Evolutionary conservation across 2,329 filamentous ascomycete genomes (phyloP).

Genomic region (Venturia asperata): DNA sequence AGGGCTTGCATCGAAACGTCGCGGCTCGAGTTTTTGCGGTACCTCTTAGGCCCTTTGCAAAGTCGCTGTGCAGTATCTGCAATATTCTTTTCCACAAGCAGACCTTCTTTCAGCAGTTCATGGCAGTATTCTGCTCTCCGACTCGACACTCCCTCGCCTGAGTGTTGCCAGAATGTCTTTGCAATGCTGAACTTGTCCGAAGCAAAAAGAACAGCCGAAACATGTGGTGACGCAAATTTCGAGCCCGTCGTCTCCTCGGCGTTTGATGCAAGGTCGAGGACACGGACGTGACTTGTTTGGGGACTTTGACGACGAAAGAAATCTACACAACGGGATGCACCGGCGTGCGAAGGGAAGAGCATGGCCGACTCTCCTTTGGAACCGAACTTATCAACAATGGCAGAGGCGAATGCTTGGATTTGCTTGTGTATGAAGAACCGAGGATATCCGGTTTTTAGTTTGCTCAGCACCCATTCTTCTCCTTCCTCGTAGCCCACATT

Average conservation of each 20-base stretch:
- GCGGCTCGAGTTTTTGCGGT: slow-evolving; percentile 46
- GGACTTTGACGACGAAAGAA: slow-evolving; percentile 62
- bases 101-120: slow-evolving; percentile 61
- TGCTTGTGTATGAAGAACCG: slow-evolving; percentile 89
- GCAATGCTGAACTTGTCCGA: slow-evolving; percentile 60
- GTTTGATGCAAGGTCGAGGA: slow-evolving; percentile 49
- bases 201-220: slow-evolving; percentile 59
- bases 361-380: slow-evolving; percentile 60
- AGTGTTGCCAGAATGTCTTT: slow-evolving; percentile 99
- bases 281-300: slow-evolving; percentile 44
- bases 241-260: slow-evolving; percentile 28
- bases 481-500: slow-evolving; percentile 95
- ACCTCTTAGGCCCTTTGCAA: slow-evolving; percentile 69
- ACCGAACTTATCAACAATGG: slow-evolving; percentile 60
- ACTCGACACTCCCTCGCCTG: slow-evolving; percentile 86
- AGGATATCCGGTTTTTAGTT: slow-evolving; percentile 87
- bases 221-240: slow-evolving; percentile 38
- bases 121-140: slow-evolving; percentile 86
- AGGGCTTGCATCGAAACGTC: slow-evolving; percentile 16
- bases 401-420: slow-evolving; percentile 65
- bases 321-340: slow-evolving; percentile 64
- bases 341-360: slow-evolving; percentile 67
- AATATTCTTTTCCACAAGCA: slow-evolving; percentile 48
- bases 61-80: slow-evolving; percentile 34
- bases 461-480: slow-evolving; percentile 72